These are phyloP conservation scores for Astragalus membranaceus DNA, from an alignment of 306 rosid genomes.

Conservation along the genomic window DNA sequence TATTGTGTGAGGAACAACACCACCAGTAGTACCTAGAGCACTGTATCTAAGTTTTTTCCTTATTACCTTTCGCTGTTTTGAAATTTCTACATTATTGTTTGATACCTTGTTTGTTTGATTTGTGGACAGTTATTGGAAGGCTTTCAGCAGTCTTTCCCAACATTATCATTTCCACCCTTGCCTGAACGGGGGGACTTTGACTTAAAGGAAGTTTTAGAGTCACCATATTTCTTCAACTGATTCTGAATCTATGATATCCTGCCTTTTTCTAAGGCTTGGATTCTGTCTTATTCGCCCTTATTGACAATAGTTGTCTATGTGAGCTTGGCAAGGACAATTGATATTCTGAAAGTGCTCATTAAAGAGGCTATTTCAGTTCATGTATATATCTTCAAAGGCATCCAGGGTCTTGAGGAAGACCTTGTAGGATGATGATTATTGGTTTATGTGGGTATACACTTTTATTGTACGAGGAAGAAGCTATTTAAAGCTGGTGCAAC, in stretches of 20 bases:
- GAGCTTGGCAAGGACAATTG: constrained; percentile 10
- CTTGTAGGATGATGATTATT: not conserved
- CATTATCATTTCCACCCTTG: constrained; percentile 59
- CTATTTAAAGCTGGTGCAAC: not conserved
- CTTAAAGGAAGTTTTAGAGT: constrained; percentile 60
- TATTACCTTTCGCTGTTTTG: not conserved
- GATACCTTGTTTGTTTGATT: constrained; percentile 14
- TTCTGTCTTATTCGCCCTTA: constrained; percentile 2
- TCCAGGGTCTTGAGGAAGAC: constrained; percentile 25
- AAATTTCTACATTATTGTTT: constrained; percentile 1
- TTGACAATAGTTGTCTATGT: constrained; percentile 13
- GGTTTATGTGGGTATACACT: not conserved
- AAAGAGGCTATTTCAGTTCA: constrained; percentile 8
- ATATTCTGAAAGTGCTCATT: constrained; percentile 6
- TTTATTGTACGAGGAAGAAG: not conserved
- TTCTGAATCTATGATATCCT: not conserved
- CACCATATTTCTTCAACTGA: constrained; percentile 94
- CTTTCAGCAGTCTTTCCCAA: constrained; percentile 72
- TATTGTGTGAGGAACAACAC: too few relatives aligned
- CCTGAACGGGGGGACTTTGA: constrained; percentile 87
- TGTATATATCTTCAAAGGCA: constrained; percentile 19
- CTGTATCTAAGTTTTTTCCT: not conserved
- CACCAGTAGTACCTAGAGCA: too few relatives aligned
- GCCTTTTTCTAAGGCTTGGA: constrained; percentile 16
- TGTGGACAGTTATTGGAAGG: constrained; percentile 59